Conservation (phyloP, 345 rosid species). For the Hibiscus tridactylites region DNA sequence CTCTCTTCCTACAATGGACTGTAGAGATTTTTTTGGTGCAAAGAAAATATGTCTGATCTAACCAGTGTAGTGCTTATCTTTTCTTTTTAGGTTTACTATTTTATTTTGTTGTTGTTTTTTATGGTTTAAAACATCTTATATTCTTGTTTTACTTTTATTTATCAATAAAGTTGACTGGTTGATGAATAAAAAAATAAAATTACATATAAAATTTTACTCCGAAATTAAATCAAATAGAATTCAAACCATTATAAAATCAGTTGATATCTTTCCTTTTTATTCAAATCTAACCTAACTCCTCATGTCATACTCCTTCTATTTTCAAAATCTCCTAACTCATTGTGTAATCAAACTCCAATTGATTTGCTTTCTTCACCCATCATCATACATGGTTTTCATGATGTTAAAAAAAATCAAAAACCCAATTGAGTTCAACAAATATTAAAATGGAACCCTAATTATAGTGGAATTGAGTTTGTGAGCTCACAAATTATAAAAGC, state of each 20-base stretch:
- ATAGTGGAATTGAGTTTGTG: neutral
- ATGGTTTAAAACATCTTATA: too few species aligned
- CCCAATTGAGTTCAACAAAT: neutral
- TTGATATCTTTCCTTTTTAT: too few species aligned
- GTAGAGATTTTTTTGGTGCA: too few species aligned
- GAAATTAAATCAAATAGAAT: neutral
- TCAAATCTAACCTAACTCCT: neutral
- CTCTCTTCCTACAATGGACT: too few species aligned
- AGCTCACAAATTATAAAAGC: neutral
- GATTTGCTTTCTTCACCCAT: neutral
- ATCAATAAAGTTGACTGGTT: too few species aligned
- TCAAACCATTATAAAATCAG: too few species aligned
- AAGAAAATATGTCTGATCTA: too few species aligned
- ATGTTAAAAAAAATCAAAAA: neutral
- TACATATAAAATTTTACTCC: neutral
- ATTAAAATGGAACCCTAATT: neutral
- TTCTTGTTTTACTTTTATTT: too few species aligned
- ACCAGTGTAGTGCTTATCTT: too few species aligned
- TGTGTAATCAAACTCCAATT: neutral
- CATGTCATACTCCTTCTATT: neutral
- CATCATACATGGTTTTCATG: neutral
- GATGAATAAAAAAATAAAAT: too few species aligned
- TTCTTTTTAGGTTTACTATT: too few species aligned
- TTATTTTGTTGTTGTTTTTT: too few species aligned
- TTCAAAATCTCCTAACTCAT: neutral